Evolutionary conservation across 2,329 filamentous ascomycete species (phyloP), one percentile per base, ranked within the genome.

Genomic region (Monosporascus cannonballus): DNA sequence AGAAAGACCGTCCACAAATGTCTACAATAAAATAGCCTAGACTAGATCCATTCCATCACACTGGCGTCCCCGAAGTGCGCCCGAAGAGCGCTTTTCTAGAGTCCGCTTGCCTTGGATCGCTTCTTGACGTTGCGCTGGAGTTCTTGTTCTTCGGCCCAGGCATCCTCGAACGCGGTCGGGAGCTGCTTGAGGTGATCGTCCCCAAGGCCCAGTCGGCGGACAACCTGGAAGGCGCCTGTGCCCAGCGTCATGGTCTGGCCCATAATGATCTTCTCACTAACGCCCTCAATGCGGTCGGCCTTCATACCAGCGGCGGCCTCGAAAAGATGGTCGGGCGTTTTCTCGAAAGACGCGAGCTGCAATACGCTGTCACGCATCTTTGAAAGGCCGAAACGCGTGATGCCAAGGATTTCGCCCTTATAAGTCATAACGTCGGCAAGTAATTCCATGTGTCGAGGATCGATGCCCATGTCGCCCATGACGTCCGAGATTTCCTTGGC

Each of bases 371-470:
- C 94, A 49, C 94, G 81, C 87, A 96, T 97, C 78, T 97, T 99
- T 53, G 91, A 89, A 25, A 99, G 78, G 49, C 94, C 94, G 70
- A 97, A 97, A 34, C 94, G 87, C 2, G 94, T 99, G 67, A 99
- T 99, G 49, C 94, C 94, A 18, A 96, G 80, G 0, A 99, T 89
- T 61, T 97, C 93, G 49, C 94, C 94, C 75, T 96, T 97, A 79
- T 93, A 97, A 1, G 94, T 97, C 94, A 99, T 99, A 51, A 96
- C 92, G 65, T 99, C 94, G 11, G 94, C 93, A 2, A 99, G 83
- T 18, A 99, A 81, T 69, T 96, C 88, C 91, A 99, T 97, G 74
- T 99, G 94, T 52, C 94, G 89, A 45, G 92, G 93, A 71, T 99
- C 94, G 64, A 99, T 97, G 70, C 84, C 85, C 91, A 99, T 96